phyloP scores from a whole-genome alignment of 768 basidiomycete genomes.

The Tricholoma furcatifolium region DNA sequence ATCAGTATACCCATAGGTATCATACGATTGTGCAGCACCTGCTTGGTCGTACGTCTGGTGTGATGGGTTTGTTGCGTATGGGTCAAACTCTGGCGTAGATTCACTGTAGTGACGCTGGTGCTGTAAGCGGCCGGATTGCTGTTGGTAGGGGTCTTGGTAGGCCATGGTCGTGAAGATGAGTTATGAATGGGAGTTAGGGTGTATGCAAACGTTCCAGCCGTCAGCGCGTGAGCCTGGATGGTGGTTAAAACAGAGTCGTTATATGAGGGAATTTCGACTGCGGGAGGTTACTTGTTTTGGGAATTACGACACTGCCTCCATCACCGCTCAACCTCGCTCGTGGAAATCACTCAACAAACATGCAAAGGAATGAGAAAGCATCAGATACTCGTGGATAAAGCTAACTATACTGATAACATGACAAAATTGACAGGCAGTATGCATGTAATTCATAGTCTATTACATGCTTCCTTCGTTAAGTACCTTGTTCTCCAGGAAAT shows the following conservation, averaged over 20 bases:
- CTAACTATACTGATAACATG: background rate
- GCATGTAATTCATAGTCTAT: background rate
- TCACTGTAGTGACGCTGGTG: conserved; percentile 33
- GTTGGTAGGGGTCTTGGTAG: conserved; percentile 56
- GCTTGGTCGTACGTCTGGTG: conserved; percentile 56
- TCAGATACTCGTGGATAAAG: background rate
- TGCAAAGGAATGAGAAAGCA: too few relatives aligned
- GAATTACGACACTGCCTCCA: conserved; percentile 7
- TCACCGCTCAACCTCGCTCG: background rate
- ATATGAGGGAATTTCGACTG: conserved; percentile 3
- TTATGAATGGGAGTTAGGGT: background rate
- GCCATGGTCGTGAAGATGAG: conserved; percentile 35
- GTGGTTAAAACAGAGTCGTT: background rate
- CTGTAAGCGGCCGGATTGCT: conserved; percentile 22
- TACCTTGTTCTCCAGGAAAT: conserved; percentile 36
- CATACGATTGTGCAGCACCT: conserved; percentile 28
- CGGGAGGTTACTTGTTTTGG: conserved; percentile 8
- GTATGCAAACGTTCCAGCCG: background rate
- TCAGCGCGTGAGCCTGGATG: background rate
- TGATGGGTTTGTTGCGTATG: conserved; percentile 40
- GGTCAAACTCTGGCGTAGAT: conserved; percentile 36
- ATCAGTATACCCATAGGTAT: conserved; percentile 39
- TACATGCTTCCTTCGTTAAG: conserved; percentile 12
- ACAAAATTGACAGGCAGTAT: background rate
- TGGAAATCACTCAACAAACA: too few relatives aligned